Conservation (phyloP, 2,329 filamentous ascomycete species). For the Arthrobotrys pseudoclavata region DNA sequence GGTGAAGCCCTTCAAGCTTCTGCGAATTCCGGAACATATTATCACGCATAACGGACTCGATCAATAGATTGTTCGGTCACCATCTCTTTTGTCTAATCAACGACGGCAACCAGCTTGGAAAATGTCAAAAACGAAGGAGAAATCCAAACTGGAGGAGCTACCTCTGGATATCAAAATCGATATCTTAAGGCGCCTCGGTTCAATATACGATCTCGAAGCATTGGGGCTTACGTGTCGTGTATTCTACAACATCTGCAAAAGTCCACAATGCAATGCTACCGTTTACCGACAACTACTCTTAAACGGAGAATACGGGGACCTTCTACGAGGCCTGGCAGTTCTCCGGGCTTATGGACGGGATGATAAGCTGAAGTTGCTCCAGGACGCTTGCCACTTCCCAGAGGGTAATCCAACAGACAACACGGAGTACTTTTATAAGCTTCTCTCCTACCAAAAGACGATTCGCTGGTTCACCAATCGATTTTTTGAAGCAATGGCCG, state of each 20-base stretch:
- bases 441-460: constrained; percentile 12
- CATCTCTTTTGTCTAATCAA: background rate
- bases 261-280: background rate
- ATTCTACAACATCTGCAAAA: constrained; percentile 30
- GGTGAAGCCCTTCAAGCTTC: background rate
- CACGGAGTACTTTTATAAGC: constrained; percentile 21
- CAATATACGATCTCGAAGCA: constrained; percentile 34
- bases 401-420: constrained; percentile 29
- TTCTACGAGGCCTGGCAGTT: constrained; percentile 13
- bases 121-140: constrained; percentile 11
- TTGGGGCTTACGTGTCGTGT: constrained; percentile 8
- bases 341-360: constrained; percentile 25
- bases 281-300: constrained; percentile 1
- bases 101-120: background rate
- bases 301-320: constrained; percentile 1
- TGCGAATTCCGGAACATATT: background rate
- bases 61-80: background rate
- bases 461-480: constrained; percentile 28
- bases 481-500: constrained; percentile 10
- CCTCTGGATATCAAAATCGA: constrained; percentile 38
- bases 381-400: background rate
- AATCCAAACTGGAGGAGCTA: constrained; percentile 13
- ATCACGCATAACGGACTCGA: background rate
- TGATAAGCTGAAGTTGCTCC: background rate
- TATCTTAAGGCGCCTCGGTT: constrained; percentile 7